phyloP scores from a whole-genome alignment of 768 basidiomycete species.

The Boletus edulis region DNA sequence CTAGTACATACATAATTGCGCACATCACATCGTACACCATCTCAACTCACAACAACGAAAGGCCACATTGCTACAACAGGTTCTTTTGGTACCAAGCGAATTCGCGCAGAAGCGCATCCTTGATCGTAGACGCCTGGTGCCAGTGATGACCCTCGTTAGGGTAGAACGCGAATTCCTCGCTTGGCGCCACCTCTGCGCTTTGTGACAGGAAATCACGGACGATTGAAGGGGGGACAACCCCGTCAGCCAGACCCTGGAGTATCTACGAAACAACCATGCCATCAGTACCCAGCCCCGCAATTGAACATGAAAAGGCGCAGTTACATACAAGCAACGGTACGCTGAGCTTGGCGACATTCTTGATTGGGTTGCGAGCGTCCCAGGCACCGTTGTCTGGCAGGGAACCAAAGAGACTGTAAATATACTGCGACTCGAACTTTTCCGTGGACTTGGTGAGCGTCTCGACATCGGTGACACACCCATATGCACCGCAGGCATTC shows the following conservation, averaged over 20 bases:
- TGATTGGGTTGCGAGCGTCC: constrained; percentile 4
- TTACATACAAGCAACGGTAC: constrained; percentile 56
- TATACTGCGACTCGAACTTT: constrained; percentile 62
- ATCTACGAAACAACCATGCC: constrained; percentile 38
- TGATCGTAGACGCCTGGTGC: constrained; percentile 29
- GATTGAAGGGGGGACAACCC: constrained; percentile 64
- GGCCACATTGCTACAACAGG: neutral
- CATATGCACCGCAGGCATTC: constrained; percentile 58
- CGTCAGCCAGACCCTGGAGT: constrained; percentile 61
- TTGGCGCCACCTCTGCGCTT: neutral
- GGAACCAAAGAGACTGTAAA: constrained; percentile 59
- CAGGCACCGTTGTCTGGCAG: constrained; percentile 30
- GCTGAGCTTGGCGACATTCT: constrained; percentile 50
- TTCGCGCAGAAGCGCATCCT: constrained; percentile 24
- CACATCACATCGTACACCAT: neutral
- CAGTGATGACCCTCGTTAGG: constrained; percentile 43
- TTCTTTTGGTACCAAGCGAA: constrained; percentile 29
- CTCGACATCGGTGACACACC: constrained; percentile 58
- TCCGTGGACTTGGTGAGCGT: constrained; percentile 58
- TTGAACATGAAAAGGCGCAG: fast-evolving
- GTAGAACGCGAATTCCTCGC: constrained; percentile 33
- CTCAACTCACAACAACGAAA: neutral
- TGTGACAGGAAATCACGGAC: constrained; percentile 33
- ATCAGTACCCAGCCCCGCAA: neutral
- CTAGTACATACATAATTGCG: neutral